A percentile compares a stretch with the other conserved stretches of the same genome.
Evolutionary conservation across 2,329 filamentous ascomycete species (phyloP).

Genomic region (Pochonia chlamydosporia): DNA sequence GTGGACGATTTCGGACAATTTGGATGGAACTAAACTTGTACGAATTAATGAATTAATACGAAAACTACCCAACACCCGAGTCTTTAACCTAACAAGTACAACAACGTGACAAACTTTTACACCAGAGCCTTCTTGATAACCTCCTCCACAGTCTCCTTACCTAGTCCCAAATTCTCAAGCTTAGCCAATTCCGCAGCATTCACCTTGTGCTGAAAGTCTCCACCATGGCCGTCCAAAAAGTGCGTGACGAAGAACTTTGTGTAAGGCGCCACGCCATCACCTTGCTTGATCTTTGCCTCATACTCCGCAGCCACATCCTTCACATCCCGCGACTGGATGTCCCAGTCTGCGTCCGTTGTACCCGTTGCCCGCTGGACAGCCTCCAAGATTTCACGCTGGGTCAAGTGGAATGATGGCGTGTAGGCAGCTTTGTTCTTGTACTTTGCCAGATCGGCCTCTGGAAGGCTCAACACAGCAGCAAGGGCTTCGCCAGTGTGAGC

Average conservation of each 20-base stretch:
- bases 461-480: slow-evolving; percentile 27
- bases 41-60: too few species aligned
- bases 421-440: slow-evolving; percentile 25
- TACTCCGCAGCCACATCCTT: slow-evolving; percentile 9
- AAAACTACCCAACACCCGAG: too few species aligned
- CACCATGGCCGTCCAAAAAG: slow-evolving; percentile 24
- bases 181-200: slow-evolving; percentile 7
- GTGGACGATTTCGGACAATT: too few species aligned
- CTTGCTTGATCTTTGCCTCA: slow-evolving; percentile 12
- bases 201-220: slow-evolving; percentile 25
- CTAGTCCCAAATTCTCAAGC: slow-evolving; percentile 19
- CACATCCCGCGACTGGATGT: slow-evolving; percentile 9
- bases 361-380: slow-evolving; percentile 24
- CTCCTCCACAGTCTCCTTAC: slow-evolving; percentile 22
- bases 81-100: too few species aligned
- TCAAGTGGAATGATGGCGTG: slow-evolving; percentile 26
- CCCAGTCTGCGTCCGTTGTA: slow-evolving; percentile 20
- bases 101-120: not conserved
- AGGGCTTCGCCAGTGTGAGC: slow-evolving; percentile 27
- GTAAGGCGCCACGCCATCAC: slow-evolving; percentile 15
- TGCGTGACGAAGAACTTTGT: slow-evolving; percentile 20
- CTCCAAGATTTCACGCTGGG: slow-evolving; percentile 23
- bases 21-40: too few species aligned
- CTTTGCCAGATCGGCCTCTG: slow-evolving; percentile 20
- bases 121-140: slow-evolving; percentile 13